These are phyloP conservation scores for Sphagnum contortum DNA, from an alignment of 225 moss, liverwort and hornwort species.

Conservation along the genomic window DNA sequence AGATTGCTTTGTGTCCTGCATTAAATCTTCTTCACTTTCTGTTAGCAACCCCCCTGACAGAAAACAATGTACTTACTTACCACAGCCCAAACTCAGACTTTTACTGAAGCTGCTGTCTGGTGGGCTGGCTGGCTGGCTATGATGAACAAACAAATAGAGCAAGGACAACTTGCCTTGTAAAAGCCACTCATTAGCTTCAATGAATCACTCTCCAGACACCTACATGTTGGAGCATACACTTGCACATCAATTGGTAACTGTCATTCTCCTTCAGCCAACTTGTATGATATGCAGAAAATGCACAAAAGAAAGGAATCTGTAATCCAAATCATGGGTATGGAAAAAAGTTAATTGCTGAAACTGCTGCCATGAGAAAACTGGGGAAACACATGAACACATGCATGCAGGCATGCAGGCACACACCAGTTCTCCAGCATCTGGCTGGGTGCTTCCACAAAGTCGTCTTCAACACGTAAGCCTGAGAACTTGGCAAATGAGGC, in stretches of 20 bases:
- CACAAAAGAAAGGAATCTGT: too few species aligned
- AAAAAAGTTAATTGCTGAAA: too few species aligned
- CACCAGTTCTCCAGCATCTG: slow-evolving; percentile 99
- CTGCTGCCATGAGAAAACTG: neutral
- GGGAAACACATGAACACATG: neutral
- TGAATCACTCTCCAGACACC: slow-evolving; percentile 79
- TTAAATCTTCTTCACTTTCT: neutral
- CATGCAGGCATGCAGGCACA: too few species aligned
- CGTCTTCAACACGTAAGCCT: slow-evolving; percentile 89
- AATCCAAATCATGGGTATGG: too few species aligned
- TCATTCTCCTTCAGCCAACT: neutral
- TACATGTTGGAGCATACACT: slow-evolving; percentile 10
- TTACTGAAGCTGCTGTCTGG: too few species aligned
- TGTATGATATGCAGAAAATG: neutral
- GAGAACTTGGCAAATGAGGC: slow-evolving; percentile 83
- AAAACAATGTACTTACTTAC: too few species aligned
- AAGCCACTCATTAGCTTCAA: slow-evolving; percentile 93
- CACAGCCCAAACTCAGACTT: too few species aligned
- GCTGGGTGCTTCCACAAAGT: slow-evolving; percentile 95
- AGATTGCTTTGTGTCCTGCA: slow-evolving; percentile 60
- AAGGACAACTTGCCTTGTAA: slow-evolving; percentile 49
- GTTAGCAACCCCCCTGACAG: neutral
- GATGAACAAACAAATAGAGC: too few species aligned
- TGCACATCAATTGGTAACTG: neutral
- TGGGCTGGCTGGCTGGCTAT: too few species aligned